Evolutionary conservation across 345 rosid species (phyloP), one percentile per base, ranked within the genome.

Genomic region (Corchorus olitorius): DNA sequence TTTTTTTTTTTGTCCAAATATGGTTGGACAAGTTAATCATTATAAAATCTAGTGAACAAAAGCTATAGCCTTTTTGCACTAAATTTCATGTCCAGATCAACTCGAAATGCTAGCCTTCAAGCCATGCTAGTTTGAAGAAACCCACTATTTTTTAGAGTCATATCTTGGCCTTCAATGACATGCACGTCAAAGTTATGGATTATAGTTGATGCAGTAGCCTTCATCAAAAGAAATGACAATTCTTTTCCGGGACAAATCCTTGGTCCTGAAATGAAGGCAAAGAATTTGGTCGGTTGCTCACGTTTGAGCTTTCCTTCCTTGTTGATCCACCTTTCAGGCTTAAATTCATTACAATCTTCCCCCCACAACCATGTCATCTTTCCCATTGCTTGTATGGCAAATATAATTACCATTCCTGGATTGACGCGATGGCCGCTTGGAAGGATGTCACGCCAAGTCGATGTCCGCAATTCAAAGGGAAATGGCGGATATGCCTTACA

Each of bases 201-300:
- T 3, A 82, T 16, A 33, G 62, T 48, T 37, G 68, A 35, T 3
- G 77, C 87, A 8, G 75, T 77, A 8, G 52, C 54, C 61, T 84
- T 84, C 83, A 82, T 80, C 45, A 80, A 4, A 81, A 77, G 79
- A 61, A 58, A 88, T 0, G 89, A 83, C 73, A 86, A 35, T 8
- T 86, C 89, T 67, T 86, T 86, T 16, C 92, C 92, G 0, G 84
- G 54, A 34, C 89, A 88, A 33, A 85, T 82, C 70, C 89, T 83
- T 4, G 89, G 92, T 16, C 91, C 91, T 1, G 82, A 89, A 68
- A 86, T 84, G 75, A 88, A 86, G 4, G 91, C 79, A 1, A 80
- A 64, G 64, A 86, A 88, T 65, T 65, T 73, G 39, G 39, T 70
- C 74, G 45, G 84, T 8, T 73, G 81, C 87, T 37, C 77, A 72